Evolutionary conservation across 768 basidiomycete species (phyloP).

Genomic region (Lentinus brumalis): DNA sequence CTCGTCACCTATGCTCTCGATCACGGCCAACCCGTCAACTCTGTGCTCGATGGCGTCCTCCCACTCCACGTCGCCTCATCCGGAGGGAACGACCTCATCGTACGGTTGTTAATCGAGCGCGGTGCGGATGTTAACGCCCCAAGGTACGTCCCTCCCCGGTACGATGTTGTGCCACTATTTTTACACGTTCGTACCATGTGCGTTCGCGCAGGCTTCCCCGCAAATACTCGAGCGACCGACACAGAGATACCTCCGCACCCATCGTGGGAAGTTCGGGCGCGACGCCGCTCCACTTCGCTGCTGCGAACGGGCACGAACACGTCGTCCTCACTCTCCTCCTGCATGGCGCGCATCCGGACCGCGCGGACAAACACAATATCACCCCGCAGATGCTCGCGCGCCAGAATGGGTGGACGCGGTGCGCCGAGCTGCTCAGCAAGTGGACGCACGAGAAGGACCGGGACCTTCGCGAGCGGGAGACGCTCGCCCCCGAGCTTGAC

Average conservation of each 20-base stretch:
- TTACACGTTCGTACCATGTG: constrained; percentile 4
- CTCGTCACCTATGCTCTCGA: constrained; percentile 91
- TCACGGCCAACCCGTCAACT: constrained; percentile 95
- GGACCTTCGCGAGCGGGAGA: constrained; percentile 57
- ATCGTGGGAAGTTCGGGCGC: constrained; percentile 85
- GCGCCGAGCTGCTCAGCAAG: constrained; percentile 70
- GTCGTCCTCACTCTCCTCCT: constrained; percentile 81
- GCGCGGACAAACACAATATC: constrained; percentile 88
- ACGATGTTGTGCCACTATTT: not conserved
- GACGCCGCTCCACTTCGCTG: constrained; percentile 95
- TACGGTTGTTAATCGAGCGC: constrained; percentile 83
- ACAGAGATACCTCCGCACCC: constrained; percentile 63
- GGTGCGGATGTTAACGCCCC: constrained; percentile 99
- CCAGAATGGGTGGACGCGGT: constrained; percentile 77
- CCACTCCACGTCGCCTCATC: constrained; percentile 95
- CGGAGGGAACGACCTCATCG: constrained; percentile 86
- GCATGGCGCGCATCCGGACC: constrained; percentile 79
- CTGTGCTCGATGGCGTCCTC: constrained; percentile 94
- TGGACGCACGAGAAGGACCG: constrained; percentile 66
- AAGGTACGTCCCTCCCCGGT: constrained; percentile 51
- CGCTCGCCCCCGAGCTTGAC: constrained; percentile 17
- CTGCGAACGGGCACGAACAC: constrained; percentile 86
- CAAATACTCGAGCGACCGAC: constrained; percentile 72
- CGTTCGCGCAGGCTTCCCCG: constrained; percentile 57
- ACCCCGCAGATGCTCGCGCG: constrained; percentile 85